phyloP scores from a whole-genome alignment of 2,329 filamentous ascomycete genomes.

The Hypoxylon sp. region DNA sequence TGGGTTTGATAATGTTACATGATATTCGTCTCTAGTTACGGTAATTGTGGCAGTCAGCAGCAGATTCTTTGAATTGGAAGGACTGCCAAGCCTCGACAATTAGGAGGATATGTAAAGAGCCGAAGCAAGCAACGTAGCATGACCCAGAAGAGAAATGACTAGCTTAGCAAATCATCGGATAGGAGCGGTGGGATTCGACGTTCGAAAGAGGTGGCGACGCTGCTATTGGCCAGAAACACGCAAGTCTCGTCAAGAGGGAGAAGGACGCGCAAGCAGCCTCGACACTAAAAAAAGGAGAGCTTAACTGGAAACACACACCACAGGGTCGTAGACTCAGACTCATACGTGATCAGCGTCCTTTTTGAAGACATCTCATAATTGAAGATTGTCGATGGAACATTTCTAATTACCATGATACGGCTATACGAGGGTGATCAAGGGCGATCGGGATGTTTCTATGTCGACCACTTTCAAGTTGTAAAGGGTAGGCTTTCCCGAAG shows the following conservation, averaged over 20 bases:
- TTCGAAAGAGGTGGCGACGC: conserved; percentile 36
- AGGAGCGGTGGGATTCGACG: conserved; percentile 40
- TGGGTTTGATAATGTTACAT: conserved; percentile 36
- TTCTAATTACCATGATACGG: conserved; percentile 15
- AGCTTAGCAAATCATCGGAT: conserved; percentile 42
- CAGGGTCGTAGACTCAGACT: conserved; percentile 7
- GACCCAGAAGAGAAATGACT: conserved; percentile 38
- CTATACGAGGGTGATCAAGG: not conserved
- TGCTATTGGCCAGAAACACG: conserved; percentile 49
- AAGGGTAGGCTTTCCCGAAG: conserved; percentile 5
- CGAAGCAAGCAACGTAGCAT: conserved; percentile 47
- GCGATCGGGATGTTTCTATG: conserved; percentile 13
- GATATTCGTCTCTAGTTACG: conserved; percentile 30
- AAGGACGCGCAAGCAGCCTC: conserved; percentile 52
- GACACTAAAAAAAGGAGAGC: conserved; percentile 37
- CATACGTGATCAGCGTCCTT: conserved; percentile 39
- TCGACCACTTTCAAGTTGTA: not conserved
- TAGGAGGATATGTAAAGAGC: conserved; percentile 41
- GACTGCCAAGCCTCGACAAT: conserved; percentile 37
- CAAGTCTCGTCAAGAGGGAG: conserved; percentile 47
- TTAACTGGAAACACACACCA: conserved; percentile 39
- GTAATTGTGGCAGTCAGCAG: conserved; percentile 40
- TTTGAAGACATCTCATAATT: conserved; percentile 13
- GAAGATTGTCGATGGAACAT: conserved; percentile 10
- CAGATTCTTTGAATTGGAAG: conserved; percentile 34